phyloP scores from a whole-genome alignment of 2,329 filamentous ascomycete species.

The Blastomyces parvus region DNA sequence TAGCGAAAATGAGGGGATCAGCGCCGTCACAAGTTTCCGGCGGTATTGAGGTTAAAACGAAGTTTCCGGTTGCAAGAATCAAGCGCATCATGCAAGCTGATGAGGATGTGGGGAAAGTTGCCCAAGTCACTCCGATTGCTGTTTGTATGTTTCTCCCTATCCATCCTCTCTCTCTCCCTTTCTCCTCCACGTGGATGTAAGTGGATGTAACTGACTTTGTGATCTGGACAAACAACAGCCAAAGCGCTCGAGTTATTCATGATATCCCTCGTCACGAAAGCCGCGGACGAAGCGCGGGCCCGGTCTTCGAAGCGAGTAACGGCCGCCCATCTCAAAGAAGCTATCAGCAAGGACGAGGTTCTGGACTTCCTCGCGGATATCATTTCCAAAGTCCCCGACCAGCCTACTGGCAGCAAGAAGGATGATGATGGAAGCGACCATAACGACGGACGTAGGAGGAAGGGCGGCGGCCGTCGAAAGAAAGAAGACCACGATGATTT shows the following conservation, averaged over 20 bases:
- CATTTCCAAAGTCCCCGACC: conserved; percentile 70
- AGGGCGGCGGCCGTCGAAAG: conserved; percentile 33
- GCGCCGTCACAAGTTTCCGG: conserved; percentile 26
- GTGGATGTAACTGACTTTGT: conserved; percentile 16
- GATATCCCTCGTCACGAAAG: conserved; percentile 84
- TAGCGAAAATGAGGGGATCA: conserved; percentile 3
- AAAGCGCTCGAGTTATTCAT: conserved; percentile 97
- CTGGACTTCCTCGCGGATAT: conserved; percentile 93
- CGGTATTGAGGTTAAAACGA: conserved; percentile 73
- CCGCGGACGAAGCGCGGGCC: conserved; percentile 70
- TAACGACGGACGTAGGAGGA: conserved; percentile 40
- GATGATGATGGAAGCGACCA: conserved; percentile 39
- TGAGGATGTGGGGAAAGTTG: conserved; percentile 96
- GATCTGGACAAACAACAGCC: conserved; percentile 39
- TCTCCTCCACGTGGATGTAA: background rate
- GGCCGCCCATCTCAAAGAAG: conserved; percentile 82
- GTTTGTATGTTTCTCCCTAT: conserved; percentile 51
- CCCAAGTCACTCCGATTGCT: conserved; percentile 91
- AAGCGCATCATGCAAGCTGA: conserved; percentile 99
- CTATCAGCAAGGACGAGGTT: conserved; percentile 77
- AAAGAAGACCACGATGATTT: conserved; percentile 33
- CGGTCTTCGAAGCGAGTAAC: conserved; percentile 84
- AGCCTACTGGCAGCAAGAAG: conserved; percentile 36
- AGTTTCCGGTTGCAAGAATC: conserved; percentile 93
- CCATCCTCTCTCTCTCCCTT: conserved; percentile 1